Percentiles rank a stretch among this genome's conserved stretches.
Conservation (phyloP, 2,329 filamentous ascomycete genomes). For the Rhytidhysteron rufulum region DNA sequence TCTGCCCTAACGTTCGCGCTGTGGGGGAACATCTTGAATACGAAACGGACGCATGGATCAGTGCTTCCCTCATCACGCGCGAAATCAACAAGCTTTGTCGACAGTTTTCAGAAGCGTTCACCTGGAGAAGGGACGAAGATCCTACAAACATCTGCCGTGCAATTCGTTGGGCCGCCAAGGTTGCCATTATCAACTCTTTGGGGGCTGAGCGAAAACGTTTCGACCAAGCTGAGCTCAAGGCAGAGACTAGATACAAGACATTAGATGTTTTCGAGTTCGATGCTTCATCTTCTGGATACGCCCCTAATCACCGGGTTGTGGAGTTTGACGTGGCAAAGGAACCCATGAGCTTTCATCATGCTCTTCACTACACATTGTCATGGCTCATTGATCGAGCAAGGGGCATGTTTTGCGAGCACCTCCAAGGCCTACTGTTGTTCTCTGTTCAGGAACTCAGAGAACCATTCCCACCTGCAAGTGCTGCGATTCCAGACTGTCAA, state of each 20-base stretch:
- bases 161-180: constrained; percentile 71
- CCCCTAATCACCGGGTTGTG: constrained; percentile 57
- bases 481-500: constrained; percentile 54
- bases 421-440: constrained; percentile 68
- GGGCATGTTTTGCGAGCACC: constrained; percentile 62
- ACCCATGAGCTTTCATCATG: constrained; percentile 95
- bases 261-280: constrained; percentile 80
- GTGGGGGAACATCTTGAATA: constrained; percentile 97
- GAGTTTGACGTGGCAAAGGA: constrained; percentile 86
- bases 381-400: constrained; percentile 93
- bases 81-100: constrained; percentile 92
- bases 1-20: constrained; percentile 88
- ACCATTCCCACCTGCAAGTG: constrained; percentile 58
- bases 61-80: constrained; percentile 85
- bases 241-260: constrained; percentile 77
- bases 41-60: constrained; percentile 97
- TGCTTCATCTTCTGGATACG: constrained; percentile 22
- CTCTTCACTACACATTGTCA: constrained; percentile 90
- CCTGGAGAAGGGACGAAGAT: constrained; percentile 62
- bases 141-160: constrained; percentile 63
- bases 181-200: constrained; percentile 82
- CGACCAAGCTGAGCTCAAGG: constrained; percentile 80
- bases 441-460: constrained; percentile 66
- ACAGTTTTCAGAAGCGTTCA: constrained; percentile 84
- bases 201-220: constrained; percentile 87